phyloP scores from a whole-genome alignment of 2,329 filamentous ascomycete species.

The Botryotinia convoluta region DNA sequence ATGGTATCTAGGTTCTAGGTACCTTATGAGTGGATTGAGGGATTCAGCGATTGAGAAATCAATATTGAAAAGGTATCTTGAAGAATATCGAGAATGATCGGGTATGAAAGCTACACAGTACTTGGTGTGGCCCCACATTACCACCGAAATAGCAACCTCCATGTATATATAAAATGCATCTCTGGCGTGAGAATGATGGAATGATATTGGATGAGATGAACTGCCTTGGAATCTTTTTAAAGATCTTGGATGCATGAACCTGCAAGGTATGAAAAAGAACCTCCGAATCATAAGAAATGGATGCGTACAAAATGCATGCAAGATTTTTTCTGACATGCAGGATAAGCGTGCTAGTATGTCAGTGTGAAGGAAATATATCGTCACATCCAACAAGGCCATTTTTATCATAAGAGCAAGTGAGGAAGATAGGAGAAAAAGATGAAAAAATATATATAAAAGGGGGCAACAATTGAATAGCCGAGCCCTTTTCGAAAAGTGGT shows the following conservation, averaged over 20 bases:
- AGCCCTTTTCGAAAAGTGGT: background rate
- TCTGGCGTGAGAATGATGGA: slow-evolving; percentile 7
- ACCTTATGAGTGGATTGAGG: background rate
- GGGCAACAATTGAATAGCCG: background rate
- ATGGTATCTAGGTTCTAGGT: background rate
- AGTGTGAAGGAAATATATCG: background rate
- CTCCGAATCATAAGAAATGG: background rate
- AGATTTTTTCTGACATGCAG: slow-evolving; percentile 5
- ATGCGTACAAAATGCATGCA: slow-evolving; percentile 14
- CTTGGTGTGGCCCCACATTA: background rate
- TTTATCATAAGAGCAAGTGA: background rate
- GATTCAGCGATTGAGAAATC: background rate
- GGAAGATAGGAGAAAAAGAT: background rate
- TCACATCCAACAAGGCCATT: background rate
- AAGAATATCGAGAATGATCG: background rate
- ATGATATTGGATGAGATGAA: background rate
- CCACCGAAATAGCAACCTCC: background rate
- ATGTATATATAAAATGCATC: background rate
- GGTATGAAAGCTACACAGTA: background rate
- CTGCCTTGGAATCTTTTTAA: background rate
- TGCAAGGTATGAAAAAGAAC: background rate
- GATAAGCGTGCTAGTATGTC: background rate
- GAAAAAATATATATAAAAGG: background rate
- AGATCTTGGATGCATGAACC: background rate
- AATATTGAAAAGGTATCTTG: background rate